Conservation (phyloP, 2,329 filamentous ascomycete genomes). For the Alternaria triticimaculans region DNA sequence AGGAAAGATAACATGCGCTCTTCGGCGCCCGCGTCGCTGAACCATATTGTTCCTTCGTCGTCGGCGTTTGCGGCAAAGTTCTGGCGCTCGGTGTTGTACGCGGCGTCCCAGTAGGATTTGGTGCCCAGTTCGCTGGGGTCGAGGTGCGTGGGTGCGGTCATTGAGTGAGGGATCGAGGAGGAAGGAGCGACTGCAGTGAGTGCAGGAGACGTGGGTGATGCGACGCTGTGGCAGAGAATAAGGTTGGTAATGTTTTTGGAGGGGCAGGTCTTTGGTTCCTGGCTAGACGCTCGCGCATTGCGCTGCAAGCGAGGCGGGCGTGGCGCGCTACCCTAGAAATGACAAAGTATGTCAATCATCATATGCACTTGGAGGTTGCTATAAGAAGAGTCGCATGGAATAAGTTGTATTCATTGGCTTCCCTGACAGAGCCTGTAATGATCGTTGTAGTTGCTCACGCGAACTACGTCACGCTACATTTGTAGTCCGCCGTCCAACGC, state of each 20-base stretch:
- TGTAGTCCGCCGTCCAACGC: too few species aligned
- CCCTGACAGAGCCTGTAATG: too few species aligned
- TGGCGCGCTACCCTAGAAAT: neutral
- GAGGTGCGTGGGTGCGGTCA: slow-evolving; percentile 54
- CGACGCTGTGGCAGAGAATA: neutral
- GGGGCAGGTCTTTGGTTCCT: neutral
- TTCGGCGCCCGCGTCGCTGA: slow-evolving; percentile 90
- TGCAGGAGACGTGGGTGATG: neutral
- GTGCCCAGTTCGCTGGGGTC: slow-evolving; percentile 83
- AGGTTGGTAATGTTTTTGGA: neutral
- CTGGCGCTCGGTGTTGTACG: slow-evolving; percentile 73
- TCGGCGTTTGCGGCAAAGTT: slow-evolving; percentile 75
- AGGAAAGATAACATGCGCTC: slow-evolving; percentile 75
- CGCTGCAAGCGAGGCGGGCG: neutral
- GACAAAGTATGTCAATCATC: neutral
- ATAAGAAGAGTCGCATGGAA: neutral
- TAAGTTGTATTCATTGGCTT: neutral
- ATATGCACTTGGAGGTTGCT: neutral
- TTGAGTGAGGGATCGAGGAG: neutral
- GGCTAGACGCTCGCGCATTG: neutral
- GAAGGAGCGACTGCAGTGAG: neutral
- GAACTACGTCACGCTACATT: neutral
- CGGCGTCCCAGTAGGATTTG: slow-evolving; percentile 69
- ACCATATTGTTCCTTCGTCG: slow-evolving; percentile 93
- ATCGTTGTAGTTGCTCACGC: neutral